phyloP scores from a whole-genome alignment of 1,284 basidiomycete species.

The Salmacisia buchloeana region DNA sequence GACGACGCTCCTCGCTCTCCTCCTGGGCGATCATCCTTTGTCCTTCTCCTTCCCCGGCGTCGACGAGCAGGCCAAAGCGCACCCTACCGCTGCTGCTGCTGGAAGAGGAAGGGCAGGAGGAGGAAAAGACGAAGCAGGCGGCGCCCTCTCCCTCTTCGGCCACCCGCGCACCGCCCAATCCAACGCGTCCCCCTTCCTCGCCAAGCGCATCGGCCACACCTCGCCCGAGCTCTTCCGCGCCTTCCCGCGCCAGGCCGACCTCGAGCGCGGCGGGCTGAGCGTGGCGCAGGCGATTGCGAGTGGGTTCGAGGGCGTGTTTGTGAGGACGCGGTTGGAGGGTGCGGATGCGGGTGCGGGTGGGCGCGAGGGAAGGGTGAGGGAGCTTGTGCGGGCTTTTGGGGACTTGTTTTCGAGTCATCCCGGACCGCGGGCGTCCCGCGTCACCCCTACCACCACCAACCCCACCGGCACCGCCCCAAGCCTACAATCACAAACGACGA shows the following conservation, averaged over 20 bases:
- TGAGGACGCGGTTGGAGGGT: slow-evolving; percentile 14
- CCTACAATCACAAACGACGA: not conserved
- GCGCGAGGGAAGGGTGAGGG: slow-evolving; percentile 21
- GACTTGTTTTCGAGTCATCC: too few relatives aligned
- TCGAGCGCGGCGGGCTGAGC: slow-evolving; percentile 32
- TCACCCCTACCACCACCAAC: too few relatives aligned
- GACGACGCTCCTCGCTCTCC: slow-evolving; percentile 82
- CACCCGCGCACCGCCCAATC: slow-evolving; percentile 21
- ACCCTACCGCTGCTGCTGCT: too few relatives aligned
- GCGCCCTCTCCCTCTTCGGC: slow-evolving; percentile 28
- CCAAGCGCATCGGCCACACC: slow-evolving; percentile 60
- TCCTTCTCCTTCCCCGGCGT: slow-evolving; percentile 63
- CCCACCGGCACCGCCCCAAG: too few relatives aligned
- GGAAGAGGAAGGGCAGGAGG: too few relatives aligned
- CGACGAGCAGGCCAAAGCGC: not conserved
- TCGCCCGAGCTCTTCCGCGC: slow-evolving; percentile 86
- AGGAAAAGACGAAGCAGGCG: not conserved
- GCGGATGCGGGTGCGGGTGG: too few relatives aligned
- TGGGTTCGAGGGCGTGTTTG: slow-evolving; percentile 44
- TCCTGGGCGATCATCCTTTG: slow-evolving; percentile 90
- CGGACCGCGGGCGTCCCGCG: too few relatives aligned
- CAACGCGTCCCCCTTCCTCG: slow-evolving; percentile 36
- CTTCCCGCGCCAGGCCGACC: slow-evolving; percentile 60
- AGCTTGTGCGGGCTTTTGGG: slow-evolving; percentile 22
- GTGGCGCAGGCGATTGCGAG: slow-evolving; percentile 37